Percentiles rank a stretch among this genome's conserved stretches.
These are phyloP conservation scores for Monosporascus sp. DNA, from an alignment of 2,329 filamentous ascomycete species.

Conservation along the genomic window DNA sequence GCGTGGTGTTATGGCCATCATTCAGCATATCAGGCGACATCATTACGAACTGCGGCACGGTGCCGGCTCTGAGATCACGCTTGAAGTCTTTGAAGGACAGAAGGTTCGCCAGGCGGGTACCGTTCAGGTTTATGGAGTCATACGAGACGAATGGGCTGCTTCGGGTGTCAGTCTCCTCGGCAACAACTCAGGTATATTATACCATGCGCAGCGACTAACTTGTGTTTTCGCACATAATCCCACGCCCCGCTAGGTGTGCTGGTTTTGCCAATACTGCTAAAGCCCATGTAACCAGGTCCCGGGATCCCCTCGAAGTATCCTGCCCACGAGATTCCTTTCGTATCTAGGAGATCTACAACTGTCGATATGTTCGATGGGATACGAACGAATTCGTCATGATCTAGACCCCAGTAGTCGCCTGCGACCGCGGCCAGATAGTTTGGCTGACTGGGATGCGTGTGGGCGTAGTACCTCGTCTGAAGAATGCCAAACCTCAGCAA, in stretches of 20 bases:
- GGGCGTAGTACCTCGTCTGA: conserved; percentile 38
- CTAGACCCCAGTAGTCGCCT: conserved; percentile 43
- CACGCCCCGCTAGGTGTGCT: conserved; percentile 19
- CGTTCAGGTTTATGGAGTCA: conserved; percentile 34
- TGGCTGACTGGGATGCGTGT: conserved; percentile 38
- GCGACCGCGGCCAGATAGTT: conserved; percentile 42
- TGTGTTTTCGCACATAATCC: conserved; percentile 37
- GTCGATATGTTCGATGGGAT: conserved; percentile 41
- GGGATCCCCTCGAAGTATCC: conserved; percentile 42
- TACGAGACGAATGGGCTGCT: conserved; percentile 36
- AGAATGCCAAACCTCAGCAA: conserved; percentile 38
- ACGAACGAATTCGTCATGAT: conserved; percentile 38
- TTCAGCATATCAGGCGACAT: conserved; percentile 60
- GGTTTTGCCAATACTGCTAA: conserved; percentile 31
- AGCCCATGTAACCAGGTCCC: conserved; percentile 41
- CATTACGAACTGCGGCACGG: conserved; percentile 60
- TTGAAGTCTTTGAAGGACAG: conserved; percentile 60
- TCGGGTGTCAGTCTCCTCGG: background rate
- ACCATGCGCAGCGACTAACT: conserved; percentile 17
- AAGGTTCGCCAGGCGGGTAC: conserved; percentile 48
- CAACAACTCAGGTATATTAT: background rate
- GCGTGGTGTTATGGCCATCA: conserved; percentile 65
- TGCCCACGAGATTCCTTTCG: conserved; percentile 33
- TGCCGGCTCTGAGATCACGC: conserved; percentile 46
- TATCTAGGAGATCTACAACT: conserved; percentile 39